A percentile compares a stretch with the other conserved stretches of the same genome.
Conservation (phyloP, 768 basidiomycete genomes). For the Leccinum ochraceum region DNA sequence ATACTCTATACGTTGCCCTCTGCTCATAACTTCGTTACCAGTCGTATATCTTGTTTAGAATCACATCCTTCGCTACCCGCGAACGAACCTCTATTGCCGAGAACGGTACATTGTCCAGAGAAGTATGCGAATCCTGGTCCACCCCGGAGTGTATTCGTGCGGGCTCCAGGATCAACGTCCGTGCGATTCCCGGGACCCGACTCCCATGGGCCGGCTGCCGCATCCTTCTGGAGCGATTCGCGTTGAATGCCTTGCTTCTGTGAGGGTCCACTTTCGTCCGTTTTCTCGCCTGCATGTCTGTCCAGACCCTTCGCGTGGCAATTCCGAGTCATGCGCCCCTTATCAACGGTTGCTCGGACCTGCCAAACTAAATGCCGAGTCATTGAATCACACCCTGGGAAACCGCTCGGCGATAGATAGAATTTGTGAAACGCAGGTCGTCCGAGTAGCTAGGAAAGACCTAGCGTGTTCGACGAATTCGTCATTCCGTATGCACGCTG, state of each 20-base stretch:
- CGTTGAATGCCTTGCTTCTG: slow-evolving; percentile 4
- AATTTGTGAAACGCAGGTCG: background rate
- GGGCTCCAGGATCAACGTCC: slow-evolving; percentile 5
- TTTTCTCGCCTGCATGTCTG: background rate
- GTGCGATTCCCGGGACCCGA: slow-evolving; percentile 3
- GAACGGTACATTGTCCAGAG: background rate
- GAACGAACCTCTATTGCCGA: background rate
- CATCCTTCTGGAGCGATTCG: slow-evolving; percentile 6
- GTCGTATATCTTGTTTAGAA: background rate
- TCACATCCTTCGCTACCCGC: background rate
- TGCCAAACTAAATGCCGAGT: background rate
- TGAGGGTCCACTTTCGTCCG: background rate
- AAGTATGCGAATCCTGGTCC: slow-evolving; percentile 6
- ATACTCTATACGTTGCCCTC: slow-evolving; percentile 7
- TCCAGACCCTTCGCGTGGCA: background rate
- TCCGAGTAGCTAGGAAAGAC: slow-evolving; percentile 12
- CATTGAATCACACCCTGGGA: slow-evolving; percentile 2
- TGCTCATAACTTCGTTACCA: slow-evolving; percentile 8
- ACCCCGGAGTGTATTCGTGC: background rate
- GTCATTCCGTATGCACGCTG: background rate
- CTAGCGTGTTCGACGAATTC: background rate
- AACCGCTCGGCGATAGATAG: background rate
- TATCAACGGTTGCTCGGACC: background rate
- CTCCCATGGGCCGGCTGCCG: background rate
- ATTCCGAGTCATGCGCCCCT: background rate